phyloP scores from a whole-genome alignment of 345 rosid genomes.

The Excoecaria cochinchinensis region DNA sequence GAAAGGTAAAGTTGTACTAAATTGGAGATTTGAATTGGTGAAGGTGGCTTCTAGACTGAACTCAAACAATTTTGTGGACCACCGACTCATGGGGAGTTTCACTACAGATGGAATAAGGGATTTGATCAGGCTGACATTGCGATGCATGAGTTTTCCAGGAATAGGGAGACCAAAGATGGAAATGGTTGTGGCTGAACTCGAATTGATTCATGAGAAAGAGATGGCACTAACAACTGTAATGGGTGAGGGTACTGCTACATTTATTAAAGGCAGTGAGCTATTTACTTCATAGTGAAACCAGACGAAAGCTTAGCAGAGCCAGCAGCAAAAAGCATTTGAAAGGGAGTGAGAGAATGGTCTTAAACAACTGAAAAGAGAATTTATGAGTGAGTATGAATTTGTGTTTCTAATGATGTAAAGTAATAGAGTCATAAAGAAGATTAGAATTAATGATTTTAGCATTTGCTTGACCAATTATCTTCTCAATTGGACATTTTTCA shows the following conservation, averaged over 20 bases:
- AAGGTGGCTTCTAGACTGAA: slow-evolving; percentile 43
- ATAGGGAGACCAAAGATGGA: slow-evolving; percentile 47
- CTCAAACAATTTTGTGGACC: slow-evolving; percentile 51
- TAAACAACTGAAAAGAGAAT: slow-evolving; percentile 14
- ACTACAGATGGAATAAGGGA: slow-evolving; percentile 47
- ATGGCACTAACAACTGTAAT: slow-evolving; percentile 50
- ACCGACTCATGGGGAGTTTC: slow-evolving; percentile 47
- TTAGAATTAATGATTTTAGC: not conserved
- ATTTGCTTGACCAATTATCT: not conserved
- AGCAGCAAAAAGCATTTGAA: slow-evolving; percentile 3
- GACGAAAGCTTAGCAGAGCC: slow-evolving; percentile 9
- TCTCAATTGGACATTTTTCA: not conserved
- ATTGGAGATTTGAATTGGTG: slow-evolving; percentile 10
- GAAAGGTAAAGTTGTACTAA: not conserved
- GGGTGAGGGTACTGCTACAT: slow-evolving; percentile 53
- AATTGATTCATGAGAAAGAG: slow-evolving; percentile 49
- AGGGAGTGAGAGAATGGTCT: not conserved
- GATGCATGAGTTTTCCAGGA: slow-evolving; percentile 48
- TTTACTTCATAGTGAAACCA: slow-evolving; percentile 32
- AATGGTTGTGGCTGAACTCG: slow-evolving; percentile 46
- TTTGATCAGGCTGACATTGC: slow-evolving; percentile 41
- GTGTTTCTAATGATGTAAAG: slow-evolving; percentile 15
- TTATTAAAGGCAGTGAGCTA: slow-evolving; percentile 64
- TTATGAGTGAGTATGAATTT: slow-evolving; percentile 20
- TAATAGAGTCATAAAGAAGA: slow-evolving; percentile 4